Evolutionary conservation across 83 land plant genomes (phyloP).

Genomic region (Thuja plicata): DNA sequence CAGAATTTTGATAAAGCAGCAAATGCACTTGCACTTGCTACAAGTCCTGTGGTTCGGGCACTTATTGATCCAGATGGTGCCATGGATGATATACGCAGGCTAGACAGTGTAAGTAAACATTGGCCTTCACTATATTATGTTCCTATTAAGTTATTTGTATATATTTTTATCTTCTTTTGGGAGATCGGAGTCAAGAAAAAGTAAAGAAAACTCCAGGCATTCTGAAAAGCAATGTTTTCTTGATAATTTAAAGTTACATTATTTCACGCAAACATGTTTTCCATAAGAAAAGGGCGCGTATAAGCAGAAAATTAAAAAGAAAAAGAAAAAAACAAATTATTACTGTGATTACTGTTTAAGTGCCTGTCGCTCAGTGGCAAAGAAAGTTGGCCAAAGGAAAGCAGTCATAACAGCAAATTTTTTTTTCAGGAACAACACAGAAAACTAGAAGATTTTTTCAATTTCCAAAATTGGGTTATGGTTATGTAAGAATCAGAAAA

Average conservation of each 20-base stretch:
- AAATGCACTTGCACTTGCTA: conserved; percentile 91
- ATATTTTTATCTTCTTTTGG: neutral
- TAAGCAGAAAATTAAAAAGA: too few relatives aligned
- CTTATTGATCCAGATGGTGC: conserved; percentile 97
- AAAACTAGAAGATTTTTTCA: too few relatives aligned
- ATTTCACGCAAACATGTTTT: neutral
- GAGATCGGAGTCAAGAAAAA: neutral
- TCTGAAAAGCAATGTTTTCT: neutral
- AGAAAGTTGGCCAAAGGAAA: neutral
- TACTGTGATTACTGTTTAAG: neutral
- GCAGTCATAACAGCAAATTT: too few relatives aligned
- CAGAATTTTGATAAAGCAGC: conserved; percentile 90
- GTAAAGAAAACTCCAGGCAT: neutral
- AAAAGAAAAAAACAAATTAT: neutral
- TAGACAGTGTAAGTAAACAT: conserved; percentile 71
- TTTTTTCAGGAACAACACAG: too few relatives aligned
- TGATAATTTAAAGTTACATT: neutral
- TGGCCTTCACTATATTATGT: neutral
- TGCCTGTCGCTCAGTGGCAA: neutral
- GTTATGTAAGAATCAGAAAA: too few relatives aligned
- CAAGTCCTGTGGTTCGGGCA: conserved; percentile 93
- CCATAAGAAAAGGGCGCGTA: too few relatives aligned
- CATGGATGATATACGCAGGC: conserved; percentile 65
- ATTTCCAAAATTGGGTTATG: too few relatives aligned
- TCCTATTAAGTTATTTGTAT: neutral